Evolutionary conservation across 2,329 filamentous ascomycete species (phyloP).

Genomic region (Parasarocladium wereldwijsianum): DNA sequence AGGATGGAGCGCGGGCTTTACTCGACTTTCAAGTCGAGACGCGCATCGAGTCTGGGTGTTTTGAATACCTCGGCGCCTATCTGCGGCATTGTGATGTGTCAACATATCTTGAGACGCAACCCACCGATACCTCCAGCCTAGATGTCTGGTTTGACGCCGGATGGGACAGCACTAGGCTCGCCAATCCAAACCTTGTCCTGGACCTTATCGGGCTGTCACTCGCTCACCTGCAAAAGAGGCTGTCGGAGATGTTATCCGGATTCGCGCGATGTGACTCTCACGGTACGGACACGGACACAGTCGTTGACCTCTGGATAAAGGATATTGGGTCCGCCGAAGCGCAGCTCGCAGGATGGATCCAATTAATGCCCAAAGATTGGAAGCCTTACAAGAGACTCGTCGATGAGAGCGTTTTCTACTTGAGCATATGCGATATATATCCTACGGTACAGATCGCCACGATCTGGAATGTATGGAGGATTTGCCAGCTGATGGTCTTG

Average conservation of each 20-base stretch:
- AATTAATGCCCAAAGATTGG: constrained; percentile 7
- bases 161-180: constrained; percentile 6
- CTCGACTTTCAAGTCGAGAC: constrained; percentile 6
- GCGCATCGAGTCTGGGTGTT: constrained; percentile 5
- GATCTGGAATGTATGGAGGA: constrained; percentile 9
- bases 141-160: constrained; percentile 7
- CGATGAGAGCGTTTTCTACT: constrained; percentile 5
- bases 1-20: constrained; percentile 8
- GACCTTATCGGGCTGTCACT: constrained; percentile 9
- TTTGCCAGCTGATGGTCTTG: constrained; percentile 8
- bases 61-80: constrained; percentile 7
- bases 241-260: neutral
- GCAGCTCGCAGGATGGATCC: constrained; percentile 7
- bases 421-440: constrained; percentile 8
- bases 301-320: constrained; percentile 5
- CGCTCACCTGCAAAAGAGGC: constrained; percentile 6
- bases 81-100: constrained; percentile 8
- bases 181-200: constrained; percentile 7
- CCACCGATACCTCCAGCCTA: constrained; percentile 5
- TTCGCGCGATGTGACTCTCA: neutral
- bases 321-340: constrained; percentile 5
- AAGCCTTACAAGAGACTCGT: constrained; percentile 5
- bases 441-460: constrained; percentile 9
- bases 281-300: neutral
- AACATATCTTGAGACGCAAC: constrained; percentile 6